Base-by-base conservation (phyloP, 768 basidiomycete species). In the Mycena filopes region DNA sequence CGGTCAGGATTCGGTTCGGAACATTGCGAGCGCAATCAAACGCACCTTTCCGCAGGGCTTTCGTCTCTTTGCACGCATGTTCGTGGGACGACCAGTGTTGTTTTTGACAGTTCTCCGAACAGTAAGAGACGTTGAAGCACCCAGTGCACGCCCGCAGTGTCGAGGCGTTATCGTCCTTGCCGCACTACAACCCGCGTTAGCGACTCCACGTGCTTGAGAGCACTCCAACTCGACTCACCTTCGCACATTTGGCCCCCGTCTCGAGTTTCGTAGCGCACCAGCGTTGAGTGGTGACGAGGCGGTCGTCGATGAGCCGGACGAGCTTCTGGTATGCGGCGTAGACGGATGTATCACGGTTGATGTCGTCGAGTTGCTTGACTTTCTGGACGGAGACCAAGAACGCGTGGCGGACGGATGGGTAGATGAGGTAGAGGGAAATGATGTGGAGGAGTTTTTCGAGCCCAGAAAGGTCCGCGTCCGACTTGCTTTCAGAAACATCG, bases 371-470 rank as follows among this genome's bases (percentile, higher is more conserved):
- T 16, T 41, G 2, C 10, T 50, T 49, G 40, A 43, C 45, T 21
- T 60, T 42, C 0, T 29, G 48, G 6, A 31, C 41, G 6, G 59
- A 31, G 11, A 21, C 48, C 28, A 60, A 51, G 41, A 60, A 50
- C 4, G 40, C 41, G 40, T 41, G 59, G 16, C 50, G 40, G 25
- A 51, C 49, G 59, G 47, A 59, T 2, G 59, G 59, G 49, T 60
- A 60, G 9, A 50, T 23, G 26, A 45, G 21, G 41, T 60, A 51
- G 28, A 60, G 49, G 26, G 59, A 41, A 25, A 60, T 25, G 7
- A 31, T 29, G 31, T 47, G 48, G 10, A 60, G 49, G 2, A 49
- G 2, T 33, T 60, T 20, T 4, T 8, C 0, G 29, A 33, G 48
- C 18, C 51, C n/a, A 2, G 16, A 36, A 21, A 28, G 20, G 1